Evolutionary conservation across 345 rosid species (phyloP).

Genomic region (Fremontodendron californicum): DNA sequence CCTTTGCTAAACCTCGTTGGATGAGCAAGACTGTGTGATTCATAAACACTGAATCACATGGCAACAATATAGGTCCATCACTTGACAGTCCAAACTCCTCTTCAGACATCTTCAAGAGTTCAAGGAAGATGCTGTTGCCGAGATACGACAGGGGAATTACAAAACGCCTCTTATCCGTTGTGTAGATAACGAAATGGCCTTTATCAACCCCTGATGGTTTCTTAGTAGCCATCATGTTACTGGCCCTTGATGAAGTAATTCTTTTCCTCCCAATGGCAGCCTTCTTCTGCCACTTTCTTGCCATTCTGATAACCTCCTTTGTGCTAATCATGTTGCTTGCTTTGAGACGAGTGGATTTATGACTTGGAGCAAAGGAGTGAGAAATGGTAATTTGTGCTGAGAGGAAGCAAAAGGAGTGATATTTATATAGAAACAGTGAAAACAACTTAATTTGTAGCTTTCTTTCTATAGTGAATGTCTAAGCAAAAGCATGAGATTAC

Average conservation of each 20-base stretch:
- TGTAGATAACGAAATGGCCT: conserved; percentile 2
- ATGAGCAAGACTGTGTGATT: neutral
- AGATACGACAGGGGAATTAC: conserved; percentile 7
- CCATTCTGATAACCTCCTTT: no score
- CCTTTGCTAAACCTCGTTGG: neutral
- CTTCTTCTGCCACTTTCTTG: neutral
- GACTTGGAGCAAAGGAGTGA: no score
- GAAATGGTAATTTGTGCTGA: no score
- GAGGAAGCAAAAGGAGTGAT: no score
- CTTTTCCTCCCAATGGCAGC: neutral
- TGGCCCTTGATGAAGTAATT: neutral
- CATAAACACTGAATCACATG: conserved; percentile 8
- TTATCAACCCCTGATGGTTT: neutral
- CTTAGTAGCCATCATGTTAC: no score
- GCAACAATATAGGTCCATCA: neutral
- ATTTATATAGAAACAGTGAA: no score
- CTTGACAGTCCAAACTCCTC: conserved; percentile 16
- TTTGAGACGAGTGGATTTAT: no score
- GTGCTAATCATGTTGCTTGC: neutral
- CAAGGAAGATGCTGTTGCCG: neutral
- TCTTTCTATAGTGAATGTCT: no score
- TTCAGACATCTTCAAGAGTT: conserved; percentile 17
- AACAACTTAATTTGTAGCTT: no score
- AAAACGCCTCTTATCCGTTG: neutral
- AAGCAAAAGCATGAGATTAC: no score